These are phyloP conservation scores for Boletellus ananas DNA, from an alignment of 768 basidiomycete genomes.

Conservation along the genomic window DNA sequence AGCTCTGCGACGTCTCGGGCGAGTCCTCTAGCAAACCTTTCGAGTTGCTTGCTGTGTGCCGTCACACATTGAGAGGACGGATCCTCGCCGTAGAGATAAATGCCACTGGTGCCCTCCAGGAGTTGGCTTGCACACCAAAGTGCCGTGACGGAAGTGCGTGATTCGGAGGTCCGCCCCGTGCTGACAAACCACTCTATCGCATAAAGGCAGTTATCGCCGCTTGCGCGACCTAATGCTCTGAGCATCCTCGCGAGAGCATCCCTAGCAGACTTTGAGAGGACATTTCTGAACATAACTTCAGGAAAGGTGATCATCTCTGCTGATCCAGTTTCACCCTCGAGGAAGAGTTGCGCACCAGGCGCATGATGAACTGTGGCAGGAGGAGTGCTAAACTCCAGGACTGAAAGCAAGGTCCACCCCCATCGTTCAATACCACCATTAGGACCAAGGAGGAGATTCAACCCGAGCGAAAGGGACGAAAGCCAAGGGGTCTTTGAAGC, in stretches of 20 bases:
- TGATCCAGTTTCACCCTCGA: constrained; percentile 47
- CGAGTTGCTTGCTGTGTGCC: constrained; percentile 44
- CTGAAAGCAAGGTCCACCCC: constrained; percentile 83
- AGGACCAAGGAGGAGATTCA: constrained; percentile 72
- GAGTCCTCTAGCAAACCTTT: constrained; percentile 62
- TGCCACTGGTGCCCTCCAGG: constrained; percentile 63
- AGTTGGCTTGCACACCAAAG: constrained; percentile 82
- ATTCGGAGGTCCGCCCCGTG: constrained; percentile 44
- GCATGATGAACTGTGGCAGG: constrained; percentile 43
- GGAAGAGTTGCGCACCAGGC: constrained; percentile 50
- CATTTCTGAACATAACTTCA: constrained; percentile 51
- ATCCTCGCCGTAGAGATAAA: constrained; percentile 37
- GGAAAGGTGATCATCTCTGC: constrained; percentile 49
- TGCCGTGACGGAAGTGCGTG: constrained; percentile 56
- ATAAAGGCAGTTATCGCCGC: constrained; percentile 65
- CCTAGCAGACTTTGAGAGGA: constrained; percentile 48
- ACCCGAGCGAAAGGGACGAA: constrained; percentile 45
- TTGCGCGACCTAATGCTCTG: constrained; percentile 62
- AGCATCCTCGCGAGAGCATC: constrained; percentile 68
- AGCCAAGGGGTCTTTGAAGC: constrained; percentile 24
- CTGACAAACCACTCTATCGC: constrained; percentile 81
- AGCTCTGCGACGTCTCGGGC: constrained; percentile 63
- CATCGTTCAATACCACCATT: constrained; percentile 85
- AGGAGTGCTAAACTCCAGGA: constrained; percentile 70
- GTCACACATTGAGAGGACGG: constrained; percentile 1